phyloP scores from a whole-genome alignment of 495 filamentous ascomycete species.

The Tuber calosporum region DNA sequence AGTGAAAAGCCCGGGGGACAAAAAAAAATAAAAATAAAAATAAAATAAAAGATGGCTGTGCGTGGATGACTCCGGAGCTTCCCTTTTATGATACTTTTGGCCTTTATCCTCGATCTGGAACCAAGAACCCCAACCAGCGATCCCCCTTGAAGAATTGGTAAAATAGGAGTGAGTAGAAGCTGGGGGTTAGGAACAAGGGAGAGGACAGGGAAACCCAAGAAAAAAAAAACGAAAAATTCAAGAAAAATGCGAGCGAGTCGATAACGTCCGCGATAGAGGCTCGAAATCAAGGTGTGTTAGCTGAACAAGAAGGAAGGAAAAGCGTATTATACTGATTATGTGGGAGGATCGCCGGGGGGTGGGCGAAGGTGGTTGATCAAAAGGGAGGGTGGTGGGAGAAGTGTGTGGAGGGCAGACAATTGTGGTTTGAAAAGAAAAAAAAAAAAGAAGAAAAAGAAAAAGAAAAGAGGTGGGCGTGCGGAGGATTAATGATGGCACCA shows the following conservation, averaged over 20 bases:
- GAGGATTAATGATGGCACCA: constrained; percentile 4
- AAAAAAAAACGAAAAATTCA: constrained; percentile 22
- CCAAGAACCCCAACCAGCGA: constrained; percentile 24
- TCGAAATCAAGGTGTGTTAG: constrained; percentile 22
- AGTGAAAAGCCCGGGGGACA: neutral
- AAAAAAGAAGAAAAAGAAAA: neutral
- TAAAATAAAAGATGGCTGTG: constrained; percentile 29
- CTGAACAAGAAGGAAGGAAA: constrained; percentile 24
- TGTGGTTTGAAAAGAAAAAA: neutral
- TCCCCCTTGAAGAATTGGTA: constrained; percentile 16
- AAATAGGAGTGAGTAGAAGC: constrained; percentile 4
- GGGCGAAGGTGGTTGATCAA: constrained; percentile 18
- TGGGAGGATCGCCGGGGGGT: constrained; percentile 26
- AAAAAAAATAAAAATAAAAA: constrained; percentile 15
- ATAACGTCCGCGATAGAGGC: constrained; percentile 34
- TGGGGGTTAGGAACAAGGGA: constrained; percentile 18
- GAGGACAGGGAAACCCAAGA: constrained; percentile 11
- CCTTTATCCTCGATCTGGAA: constrained; percentile 30
- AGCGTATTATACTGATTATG: constrained; percentile 13
- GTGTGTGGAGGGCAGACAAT: neutral
- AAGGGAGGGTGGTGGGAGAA: neutral
- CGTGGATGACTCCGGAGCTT: constrained; percentile 28
- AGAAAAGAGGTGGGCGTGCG: constrained; percentile 5
- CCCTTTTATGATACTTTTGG: constrained; percentile 21
- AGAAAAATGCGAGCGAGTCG: constrained; percentile 41